Base-by-base conservation (phyloP, 2,329 filamentous ascomycete genomes). In the Monilinia vaccinii-corymbosi region DNA sequence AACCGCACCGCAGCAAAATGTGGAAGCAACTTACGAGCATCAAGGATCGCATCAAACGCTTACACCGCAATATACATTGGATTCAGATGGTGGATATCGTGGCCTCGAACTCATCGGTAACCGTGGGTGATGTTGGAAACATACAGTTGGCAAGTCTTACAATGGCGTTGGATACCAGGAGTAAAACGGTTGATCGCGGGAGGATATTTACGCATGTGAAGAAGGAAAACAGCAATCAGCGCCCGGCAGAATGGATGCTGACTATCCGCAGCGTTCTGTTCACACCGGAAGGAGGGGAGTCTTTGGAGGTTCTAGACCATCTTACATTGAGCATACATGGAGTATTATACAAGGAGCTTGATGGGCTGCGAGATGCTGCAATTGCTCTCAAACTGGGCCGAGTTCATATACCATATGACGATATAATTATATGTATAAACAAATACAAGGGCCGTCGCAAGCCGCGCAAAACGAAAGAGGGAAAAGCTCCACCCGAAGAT, bases 201-300 rank as follows among this genome's bases (percentile, higher is more conserved):
- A 88, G 91, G 48, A 86, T 96, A 68, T 96, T 96, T 74, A 87
- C 92, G 67, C 89, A 91, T 70, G 82, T 87, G 73, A 85, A 85
- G 70, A 79, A 85, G 65, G 79, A 83, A 65, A 79, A 79, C 47
- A 78, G 80, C 32, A 77, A 84, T 53, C 85, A 88, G 67, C 80
- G 83, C 50, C 91, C 94, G 44, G 93, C 92, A 1, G 95, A 99
- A 77, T 99, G 95, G 93, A 93, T 95, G 64, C 81, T 96, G 68
- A 88, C 88, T 9, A 75, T 93, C 56, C 85, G 90, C 62, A 97
- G 92, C 73, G 82, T 97, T 50, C 78, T 97, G 8, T 95, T 99
- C 69, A 95, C 90, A 0, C 85, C 91, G 1, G 86, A 95, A 60
- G 91, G 91, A 38, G 81, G 82, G 58, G 91, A 97, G 61, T 87